phyloP scores from a whole-genome alignment of 208 protist genomes.

The Acanthamoeba comandoni region DNA sequence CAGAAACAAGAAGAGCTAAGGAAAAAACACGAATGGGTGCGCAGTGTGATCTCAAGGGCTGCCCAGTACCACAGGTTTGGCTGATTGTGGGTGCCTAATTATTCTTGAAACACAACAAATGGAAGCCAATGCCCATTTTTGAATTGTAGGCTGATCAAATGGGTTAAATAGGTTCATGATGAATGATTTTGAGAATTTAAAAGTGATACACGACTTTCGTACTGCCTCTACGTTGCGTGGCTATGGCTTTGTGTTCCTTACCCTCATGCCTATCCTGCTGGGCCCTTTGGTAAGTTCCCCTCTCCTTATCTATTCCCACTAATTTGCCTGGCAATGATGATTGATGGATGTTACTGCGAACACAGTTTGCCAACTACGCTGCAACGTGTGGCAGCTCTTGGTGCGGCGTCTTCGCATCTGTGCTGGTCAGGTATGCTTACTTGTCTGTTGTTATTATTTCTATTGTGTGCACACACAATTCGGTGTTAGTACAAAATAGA shows the following conservation, averaged over 20 bases:
- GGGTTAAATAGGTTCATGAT: slow-evolving; percentile 34
- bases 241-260: slow-evolving; percentile 65
- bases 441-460: background rate
- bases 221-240: slow-evolving; percentile 41
- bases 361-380: slow-evolving; percentile 28
- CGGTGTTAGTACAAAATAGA: too few species aligned
- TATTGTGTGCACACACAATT: background rate
- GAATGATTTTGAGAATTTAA: slow-evolving; percentile 68
- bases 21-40: slow-evolving; percentile 37
- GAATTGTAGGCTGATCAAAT: too few species aligned
- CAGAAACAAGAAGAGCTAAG: slow-evolving; percentile 48
- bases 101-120: too few species aligned
- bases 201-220: slow-evolving; percentile 66
- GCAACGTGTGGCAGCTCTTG: background rate
- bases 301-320: background rate
- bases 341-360: background rate
- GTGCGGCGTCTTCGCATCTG: slow-evolving; percentile 15
- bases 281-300: slow-evolving; percentile 30
- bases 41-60: slow-evolving; percentile 13
- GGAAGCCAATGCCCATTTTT: too few species aligned
- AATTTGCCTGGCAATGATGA: background rate
- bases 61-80: slow-evolving; percentile 49
- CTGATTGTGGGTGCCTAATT: too few species aligned
- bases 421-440: background rate
- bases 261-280: slow-evolving; percentile 3